phyloP scores from a whole-genome alignment of 805 yeast genomes.

The Myxozyma sirexii region DNA sequence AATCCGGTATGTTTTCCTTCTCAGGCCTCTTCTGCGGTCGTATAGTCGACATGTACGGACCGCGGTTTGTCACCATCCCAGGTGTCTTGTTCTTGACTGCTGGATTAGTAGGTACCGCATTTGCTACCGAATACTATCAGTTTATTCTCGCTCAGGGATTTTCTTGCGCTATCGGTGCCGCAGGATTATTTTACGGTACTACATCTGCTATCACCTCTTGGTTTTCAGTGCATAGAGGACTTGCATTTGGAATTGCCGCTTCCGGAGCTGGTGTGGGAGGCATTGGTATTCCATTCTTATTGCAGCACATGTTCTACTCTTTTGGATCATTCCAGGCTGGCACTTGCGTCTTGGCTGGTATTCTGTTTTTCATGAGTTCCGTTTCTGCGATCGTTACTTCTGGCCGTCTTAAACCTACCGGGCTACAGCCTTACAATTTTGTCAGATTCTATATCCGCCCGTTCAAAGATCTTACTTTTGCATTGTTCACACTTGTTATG shows the following conservation, averaged over 20 bases:
- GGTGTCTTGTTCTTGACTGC: conserved; percentile 37
- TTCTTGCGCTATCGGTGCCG: conserved; percentile 51
- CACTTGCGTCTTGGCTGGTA: conserved; percentile 52
- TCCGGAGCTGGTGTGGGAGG: conserved; percentile 59
- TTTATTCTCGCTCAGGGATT: conserved; percentile 57
- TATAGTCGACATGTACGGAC: conserved; percentile 32
- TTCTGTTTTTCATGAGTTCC: conserved; percentile 42
- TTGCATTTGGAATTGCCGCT: conserved; percentile 53
- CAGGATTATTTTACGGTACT: conserved; percentile 50
- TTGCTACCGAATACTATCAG: conserved; percentile 52
- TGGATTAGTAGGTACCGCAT: conserved; percentile 41
- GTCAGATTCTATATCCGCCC: conserved; percentile 33
- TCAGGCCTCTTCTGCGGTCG: conserved; percentile 31
- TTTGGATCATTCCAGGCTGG: conserved; percentile 54
- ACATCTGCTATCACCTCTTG: conserved; percentile 52
- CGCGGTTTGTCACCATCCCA: conserved; percentile 33
- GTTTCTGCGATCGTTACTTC: conserved; percentile 35
- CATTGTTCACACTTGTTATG: conserved; percentile 36
- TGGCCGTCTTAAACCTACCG: conserved; percentile 36
- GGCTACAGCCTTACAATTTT: conserved; percentile 20
- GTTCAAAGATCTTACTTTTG: conserved; percentile 38
- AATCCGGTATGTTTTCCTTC: conserved; percentile 19
- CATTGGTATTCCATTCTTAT: conserved; percentile 48
- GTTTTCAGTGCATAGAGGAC: conserved; percentile 49
- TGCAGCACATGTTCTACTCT: conserved; percentile 40